phyloP scores from a whole-genome alignment of 2,329 filamentous ascomycete species.

The Aspergillus cejpii region DNA sequence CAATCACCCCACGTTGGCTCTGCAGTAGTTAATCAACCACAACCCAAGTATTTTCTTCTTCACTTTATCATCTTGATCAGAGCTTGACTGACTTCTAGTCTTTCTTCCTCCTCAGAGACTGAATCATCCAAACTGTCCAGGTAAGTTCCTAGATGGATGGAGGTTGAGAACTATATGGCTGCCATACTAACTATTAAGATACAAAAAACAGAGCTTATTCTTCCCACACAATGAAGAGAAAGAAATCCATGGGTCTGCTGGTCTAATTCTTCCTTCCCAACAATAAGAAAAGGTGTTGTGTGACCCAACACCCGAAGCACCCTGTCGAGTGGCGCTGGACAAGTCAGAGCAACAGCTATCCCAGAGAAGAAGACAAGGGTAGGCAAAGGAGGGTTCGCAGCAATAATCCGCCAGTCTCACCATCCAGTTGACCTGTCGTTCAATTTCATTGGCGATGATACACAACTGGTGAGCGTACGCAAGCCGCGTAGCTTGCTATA shows the following conservation, averaged over 20 bases:
- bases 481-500: slow-evolving; percentile 3
- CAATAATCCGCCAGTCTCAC: neutral
- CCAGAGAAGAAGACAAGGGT: neutral
- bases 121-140: no score
- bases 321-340: slow-evolving; percentile 15
- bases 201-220: neutral
- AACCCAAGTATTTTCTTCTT: neutral
- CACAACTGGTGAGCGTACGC: slow-evolving; percentile 1
- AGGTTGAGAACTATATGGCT: neutral
- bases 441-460: neutral
- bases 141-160: no score
- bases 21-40: slow-evolving; percentile 13
- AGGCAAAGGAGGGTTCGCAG: neutral
- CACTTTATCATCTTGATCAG: neutral
- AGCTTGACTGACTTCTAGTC: neutral
- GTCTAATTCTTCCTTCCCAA: neutral
- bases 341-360: slow-evolving; percentile 11
- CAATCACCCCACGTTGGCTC: slow-evolving; percentile 8
- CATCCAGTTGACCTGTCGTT: neutral
- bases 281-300: slow-evolving; percentile 1
- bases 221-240: neutral
- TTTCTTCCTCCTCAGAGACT: neutral
- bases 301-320: slow-evolving; percentile 1
- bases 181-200: neutral
- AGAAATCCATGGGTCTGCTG: neutral